Conservation (phyloP, 257 asterid species). For the Anisodus tanguticus region DNA sequence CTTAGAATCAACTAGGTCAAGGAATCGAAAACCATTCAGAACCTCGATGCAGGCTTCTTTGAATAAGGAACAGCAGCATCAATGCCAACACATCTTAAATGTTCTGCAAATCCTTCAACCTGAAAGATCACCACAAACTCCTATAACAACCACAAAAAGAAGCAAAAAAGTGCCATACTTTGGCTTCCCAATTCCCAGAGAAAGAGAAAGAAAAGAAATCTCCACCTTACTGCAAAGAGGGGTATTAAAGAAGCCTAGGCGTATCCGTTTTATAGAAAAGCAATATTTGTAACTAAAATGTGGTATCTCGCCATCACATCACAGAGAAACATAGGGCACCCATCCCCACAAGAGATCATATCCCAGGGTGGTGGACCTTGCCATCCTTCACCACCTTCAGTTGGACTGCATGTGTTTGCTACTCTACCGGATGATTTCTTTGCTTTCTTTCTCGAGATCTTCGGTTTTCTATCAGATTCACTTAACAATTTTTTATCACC, state of each 20-base stretch:
- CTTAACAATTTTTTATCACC: conserved; percentile 72
- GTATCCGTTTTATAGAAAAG: conserved; percentile 3
- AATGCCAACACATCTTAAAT: conserved; percentile 91
- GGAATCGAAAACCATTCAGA: conserved; percentile 20
- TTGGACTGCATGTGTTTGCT: conserved; percentile 43
- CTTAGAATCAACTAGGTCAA: not conserved
- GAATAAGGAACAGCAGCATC: conserved; percentile 88
- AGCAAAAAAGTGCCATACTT: conserved; percentile 1
- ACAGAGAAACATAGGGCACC: conserved; percentile 86
- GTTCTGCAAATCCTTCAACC: conserved; percentile 97
- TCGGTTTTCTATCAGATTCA: conserved; percentile 79
- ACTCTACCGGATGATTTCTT: conserved; percentile 53
- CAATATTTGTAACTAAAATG: not conserved
- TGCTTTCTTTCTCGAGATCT: conserved; percentile 59
- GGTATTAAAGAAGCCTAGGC: not conserved
- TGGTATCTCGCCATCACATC: conserved; percentile 77
- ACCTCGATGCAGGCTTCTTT: conserved; percentile 87
- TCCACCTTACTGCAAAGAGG: not conserved
- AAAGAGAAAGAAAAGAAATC: not conserved
- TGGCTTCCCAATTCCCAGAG: not conserved
- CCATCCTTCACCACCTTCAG: conserved; percentile 61
- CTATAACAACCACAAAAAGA: conserved; percentile 1
- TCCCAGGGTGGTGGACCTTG: conserved; percentile 94
- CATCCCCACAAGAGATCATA: conserved; percentile 75
- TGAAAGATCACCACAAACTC: conserved; percentile 35